Percentiles rank a stretch among this genome's conserved stretches.
Evolutionary conservation across 768 basidiomycete genomes (phyloP).

Genomic region (Termitomyces sp.): DNA sequence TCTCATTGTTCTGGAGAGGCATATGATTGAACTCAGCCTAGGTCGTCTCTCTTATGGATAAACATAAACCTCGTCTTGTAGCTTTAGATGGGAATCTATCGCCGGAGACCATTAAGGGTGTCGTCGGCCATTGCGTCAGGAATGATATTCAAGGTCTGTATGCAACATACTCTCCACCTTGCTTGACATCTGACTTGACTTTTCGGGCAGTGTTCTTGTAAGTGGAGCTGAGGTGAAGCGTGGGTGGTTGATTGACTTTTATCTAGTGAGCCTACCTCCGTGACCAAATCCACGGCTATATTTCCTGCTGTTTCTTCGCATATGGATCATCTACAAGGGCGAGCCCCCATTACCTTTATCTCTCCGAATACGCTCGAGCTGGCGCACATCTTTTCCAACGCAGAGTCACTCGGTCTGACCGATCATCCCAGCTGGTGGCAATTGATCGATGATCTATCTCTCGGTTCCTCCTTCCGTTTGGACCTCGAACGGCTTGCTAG

Average conservation of each 20-base stretch:
- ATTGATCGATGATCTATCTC: constrained; percentile 53
- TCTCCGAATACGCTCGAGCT: constrained; percentile 89
- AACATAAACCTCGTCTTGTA: constrained; percentile 50
- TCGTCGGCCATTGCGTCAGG: constrained; percentile 48
- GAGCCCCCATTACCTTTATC: constrained; percentile 57
- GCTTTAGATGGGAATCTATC: constrained; percentile 77
- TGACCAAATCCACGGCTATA: constrained; percentile 71
- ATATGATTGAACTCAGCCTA: constrained; percentile 19
- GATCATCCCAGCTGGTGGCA: constrained; percentile 61
- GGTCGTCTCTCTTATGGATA: constrained; percentile 46
- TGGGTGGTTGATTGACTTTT: background rate
- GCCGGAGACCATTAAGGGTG: constrained; percentile 38
- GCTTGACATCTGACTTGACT: background rate
- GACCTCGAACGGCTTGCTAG: constrained; percentile 60
- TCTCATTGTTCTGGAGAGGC: background rate
- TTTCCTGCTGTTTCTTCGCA: constrained; percentile 52
- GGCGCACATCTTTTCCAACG: constrained; percentile 40
- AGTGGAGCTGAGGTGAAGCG: constrained; percentile 17
- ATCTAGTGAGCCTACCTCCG: constrained; percentile 85
- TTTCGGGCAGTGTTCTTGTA: constrained; percentile 66
- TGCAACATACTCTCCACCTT: background rate
- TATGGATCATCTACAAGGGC: constrained; percentile 16
- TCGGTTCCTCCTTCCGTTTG: constrained; percentile 63
- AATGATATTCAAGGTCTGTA: constrained; percentile 49
- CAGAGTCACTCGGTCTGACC: constrained; percentile 43